Conservation (phyloP, 768 basidiomycete species). For the Baorangia bicolor region DNA sequence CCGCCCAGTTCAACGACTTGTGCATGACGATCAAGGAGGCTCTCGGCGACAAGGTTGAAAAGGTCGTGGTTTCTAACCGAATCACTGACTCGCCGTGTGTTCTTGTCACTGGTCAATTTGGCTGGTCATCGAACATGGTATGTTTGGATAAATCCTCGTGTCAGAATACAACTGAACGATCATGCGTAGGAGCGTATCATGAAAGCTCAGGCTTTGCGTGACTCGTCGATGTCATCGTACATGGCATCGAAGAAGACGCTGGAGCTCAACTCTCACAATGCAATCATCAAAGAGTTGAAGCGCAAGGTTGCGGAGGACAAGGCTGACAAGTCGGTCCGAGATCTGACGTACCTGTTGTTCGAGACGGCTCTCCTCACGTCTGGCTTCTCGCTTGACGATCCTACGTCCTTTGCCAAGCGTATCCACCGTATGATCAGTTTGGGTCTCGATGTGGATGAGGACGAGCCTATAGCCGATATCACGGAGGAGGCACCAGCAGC, state of each 20-base stretch:
- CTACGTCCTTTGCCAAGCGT: slow-evolving; percentile 91
- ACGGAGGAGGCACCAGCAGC: slow-evolving; percentile 50
- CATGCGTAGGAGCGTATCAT: slow-evolving; percentile 83
- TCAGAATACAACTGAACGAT: not conserved
- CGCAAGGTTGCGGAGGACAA: slow-evolving; percentile 95
- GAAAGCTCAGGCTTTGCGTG: slow-evolving; percentile 97
- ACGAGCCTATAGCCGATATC: slow-evolving; percentile 40
- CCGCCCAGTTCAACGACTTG: slow-evolving; percentile 78
- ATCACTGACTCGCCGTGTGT: slow-evolving; percentile 97
- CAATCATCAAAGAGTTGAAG: slow-evolving; percentile 95
- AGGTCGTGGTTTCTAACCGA: slow-evolving; percentile 97
- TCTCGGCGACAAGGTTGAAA: slow-evolving; percentile 99
- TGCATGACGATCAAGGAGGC: slow-evolving; percentile 97
- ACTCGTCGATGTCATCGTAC: slow-evolving; percentile 97
- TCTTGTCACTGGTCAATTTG: slow-evolving; percentile 97
- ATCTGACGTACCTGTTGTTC: slow-evolving; percentile 93
- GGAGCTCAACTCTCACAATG: slow-evolving; percentile 89
- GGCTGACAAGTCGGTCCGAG: slow-evolving; percentile 97
- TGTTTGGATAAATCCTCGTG: slow-evolving; percentile 17
- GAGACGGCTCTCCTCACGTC: slow-evolving; percentile 96
- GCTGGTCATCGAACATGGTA: slow-evolving; percentile 99
- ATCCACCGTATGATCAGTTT: slow-evolving; percentile 96
- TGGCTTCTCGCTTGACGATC: slow-evolving; percentile 94
- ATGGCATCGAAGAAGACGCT: slow-evolving; percentile 99
- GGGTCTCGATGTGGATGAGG: slow-evolving; percentile 87